Percentiles rank a stretch among this genome's conserved stretches.
These are phyloP conservation scores for Kodamaea hsintzibuensis DNA, from an alignment of 805 yeast genomes.

Conservation along the genomic window DNA sequence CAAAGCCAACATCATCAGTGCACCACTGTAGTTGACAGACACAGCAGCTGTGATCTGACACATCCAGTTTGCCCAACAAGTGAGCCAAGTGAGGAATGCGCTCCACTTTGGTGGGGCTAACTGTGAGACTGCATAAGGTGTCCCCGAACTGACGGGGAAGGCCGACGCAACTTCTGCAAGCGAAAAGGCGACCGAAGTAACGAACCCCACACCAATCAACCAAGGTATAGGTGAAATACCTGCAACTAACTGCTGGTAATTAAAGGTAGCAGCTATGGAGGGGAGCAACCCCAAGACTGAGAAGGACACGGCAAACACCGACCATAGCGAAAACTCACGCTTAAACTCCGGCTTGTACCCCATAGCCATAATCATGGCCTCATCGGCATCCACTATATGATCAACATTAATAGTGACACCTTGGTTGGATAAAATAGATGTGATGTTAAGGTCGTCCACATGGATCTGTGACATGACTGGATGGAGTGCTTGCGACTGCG, in stretches of 20 bases:
- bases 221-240: conserved; percentile 64
- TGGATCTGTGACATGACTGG: conserved; percentile 23
- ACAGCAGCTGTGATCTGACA: conserved; percentile 65
- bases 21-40: conserved; percentile 58
- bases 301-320: conserved; percentile 63
- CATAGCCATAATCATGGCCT: conserved; percentile 54
- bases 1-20: conserved; percentile 56
- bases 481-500: background rate
- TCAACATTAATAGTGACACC: conserved; percentile 45
- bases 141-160: conserved; percentile 68
- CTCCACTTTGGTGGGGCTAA: conserved; percentile 56
- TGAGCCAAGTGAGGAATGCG: conserved; percentile 59
- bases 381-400: conserved; percentile 49
- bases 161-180: conserved; percentile 68
- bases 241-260: conserved; percentile 58
- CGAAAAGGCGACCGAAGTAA: conserved; percentile 57
- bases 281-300: conserved; percentile 66
- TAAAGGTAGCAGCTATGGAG: conserved; percentile 62
- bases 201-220: conserved; percentile 57
- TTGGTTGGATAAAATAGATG: conserved; percentile 40
- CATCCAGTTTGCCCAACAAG: conserved; percentile 66
- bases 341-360: conserved; percentile 66
- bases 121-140: conserved; percentile 67
- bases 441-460: conserved; percentile 39
- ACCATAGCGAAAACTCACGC: conserved; percentile 57